phyloP scores from a whole-genome alignment of 2,329 filamentous ascomycete species.

The Fusarium sp. region DNA sequence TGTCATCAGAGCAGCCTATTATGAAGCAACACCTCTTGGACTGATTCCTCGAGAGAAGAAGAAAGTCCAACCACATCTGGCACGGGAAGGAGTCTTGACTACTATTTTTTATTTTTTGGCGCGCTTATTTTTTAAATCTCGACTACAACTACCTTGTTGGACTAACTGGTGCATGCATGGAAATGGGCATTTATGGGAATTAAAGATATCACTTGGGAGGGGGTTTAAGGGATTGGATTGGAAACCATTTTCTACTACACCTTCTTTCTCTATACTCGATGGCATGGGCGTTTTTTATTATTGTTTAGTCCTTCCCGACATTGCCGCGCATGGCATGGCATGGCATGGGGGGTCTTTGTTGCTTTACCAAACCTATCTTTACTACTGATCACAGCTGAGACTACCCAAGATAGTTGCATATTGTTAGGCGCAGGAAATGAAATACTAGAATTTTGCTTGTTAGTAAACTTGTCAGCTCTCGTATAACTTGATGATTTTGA shows the following conservation, averaged over 20 bases:
- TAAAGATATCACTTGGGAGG: conserved; percentile 31
- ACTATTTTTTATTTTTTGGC: conserved; percentile 18
- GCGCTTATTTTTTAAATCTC: conserved; percentile 12
- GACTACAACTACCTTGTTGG: background rate
- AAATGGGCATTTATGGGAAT: conserved; percentile 34
- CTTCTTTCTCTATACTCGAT: conserved; percentile 13
- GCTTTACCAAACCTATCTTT: conserved; percentile 3
- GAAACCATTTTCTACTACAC: background rate
- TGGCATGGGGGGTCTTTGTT: background rate
- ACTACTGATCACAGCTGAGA: conserved; percentile 17
- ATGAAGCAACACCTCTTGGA: conserved; percentile 5
- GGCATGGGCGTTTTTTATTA: conserved; percentile 34
- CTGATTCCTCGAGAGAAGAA: background rate
- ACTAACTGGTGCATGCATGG: conserved; percentile 36
- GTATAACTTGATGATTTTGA: background rate
- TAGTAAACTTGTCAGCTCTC: background rate
- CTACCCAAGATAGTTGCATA: conserved; percentile 33
- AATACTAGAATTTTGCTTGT: conserved; percentile 23
- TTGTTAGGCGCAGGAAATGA: conserved; percentile 40
- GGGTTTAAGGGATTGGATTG: conserved; percentile 2
- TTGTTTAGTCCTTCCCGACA: background rate
- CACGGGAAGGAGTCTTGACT: conserved; percentile 15
- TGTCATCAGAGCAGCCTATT: conserved; percentile 1
- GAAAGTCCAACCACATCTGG: conserved; percentile 20
- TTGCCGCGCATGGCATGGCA: conserved; percentile 13